A percentile compares a stretch with the other conserved stretches of the same genome.
These are phyloP conservation scores for Letharia columbiana DNA, from an alignment of 495 filamentous ascomycete species.

Conservation along the genomic window DNA sequence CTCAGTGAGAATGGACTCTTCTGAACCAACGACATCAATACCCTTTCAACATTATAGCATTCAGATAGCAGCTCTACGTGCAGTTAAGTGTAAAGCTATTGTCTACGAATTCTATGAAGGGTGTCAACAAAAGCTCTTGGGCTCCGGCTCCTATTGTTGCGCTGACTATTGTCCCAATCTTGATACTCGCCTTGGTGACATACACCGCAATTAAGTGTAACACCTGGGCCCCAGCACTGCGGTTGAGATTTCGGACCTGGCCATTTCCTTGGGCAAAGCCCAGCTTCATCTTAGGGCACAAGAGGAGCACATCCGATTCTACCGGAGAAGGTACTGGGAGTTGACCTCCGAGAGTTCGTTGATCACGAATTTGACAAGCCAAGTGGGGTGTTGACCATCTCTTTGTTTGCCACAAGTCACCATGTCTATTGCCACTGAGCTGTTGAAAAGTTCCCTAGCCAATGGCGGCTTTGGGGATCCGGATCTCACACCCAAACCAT, in stretches of 20 bases:
- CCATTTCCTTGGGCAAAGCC: not conserved
- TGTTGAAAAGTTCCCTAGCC: not conserved
- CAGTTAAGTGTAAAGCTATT: slow-evolving; percentile 8
- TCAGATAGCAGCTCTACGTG: slow-evolving; percentile 11
- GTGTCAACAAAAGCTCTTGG: slow-evolving; percentile 27
- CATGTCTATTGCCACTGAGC: not conserved
- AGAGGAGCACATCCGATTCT: slow-evolving; percentile 17
- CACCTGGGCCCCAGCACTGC: slow-evolving; percentile 21
- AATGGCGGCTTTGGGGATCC: slow-evolving; percentile 15
- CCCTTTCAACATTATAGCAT: slow-evolving; percentile 7
- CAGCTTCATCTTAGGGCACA: slow-evolving; percentile 19
- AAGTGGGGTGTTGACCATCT: not conserved
- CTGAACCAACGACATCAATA: slow-evolving; percentile 9
- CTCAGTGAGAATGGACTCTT: not conserved
- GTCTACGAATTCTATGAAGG: slow-evolving; percentile 6
- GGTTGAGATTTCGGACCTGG: slow-evolving; percentile 12
- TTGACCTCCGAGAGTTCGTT: not conserved
- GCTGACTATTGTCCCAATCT: slow-evolving; percentile 49
- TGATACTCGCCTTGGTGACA: slow-evolving; percentile 38
- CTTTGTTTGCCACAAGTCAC: not conserved
- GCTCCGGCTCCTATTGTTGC: slow-evolving; percentile 38
- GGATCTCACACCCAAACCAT: slow-evolving; percentile 16
- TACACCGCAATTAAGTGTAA: slow-evolving; percentile 40
- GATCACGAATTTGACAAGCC: no score
- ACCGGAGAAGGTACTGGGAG: not conserved